These are phyloP conservation scores for Penicillium psychrosexuale DNA, from an alignment of 2,329 filamentous ascomycete species.

Conservation along the genomic window DNA sequence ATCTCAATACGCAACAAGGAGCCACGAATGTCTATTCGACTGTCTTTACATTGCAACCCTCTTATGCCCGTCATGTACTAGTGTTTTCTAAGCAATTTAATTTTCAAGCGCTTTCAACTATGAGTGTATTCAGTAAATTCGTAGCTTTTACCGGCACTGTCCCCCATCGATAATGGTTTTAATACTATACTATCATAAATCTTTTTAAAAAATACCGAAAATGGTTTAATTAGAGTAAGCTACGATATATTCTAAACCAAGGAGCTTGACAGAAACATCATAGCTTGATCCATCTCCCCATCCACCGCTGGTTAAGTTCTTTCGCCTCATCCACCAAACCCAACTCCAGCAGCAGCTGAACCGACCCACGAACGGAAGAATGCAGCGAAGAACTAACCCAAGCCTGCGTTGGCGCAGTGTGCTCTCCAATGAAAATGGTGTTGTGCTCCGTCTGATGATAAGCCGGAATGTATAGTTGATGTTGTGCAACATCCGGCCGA, in stretches of 20 bases:
- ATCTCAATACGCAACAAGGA: no score
- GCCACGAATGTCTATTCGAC: no score
- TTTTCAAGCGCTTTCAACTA: no score
- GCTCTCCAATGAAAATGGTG: conserved; percentile 38
- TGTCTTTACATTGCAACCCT: no score
- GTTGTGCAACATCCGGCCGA: conserved; percentile 32
- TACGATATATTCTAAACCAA: not conserved
- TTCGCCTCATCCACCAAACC: conserved; percentile 69
- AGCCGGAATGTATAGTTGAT: conserved; percentile 34
- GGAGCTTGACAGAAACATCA: not conserved
- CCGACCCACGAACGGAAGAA: conserved; percentile 29
- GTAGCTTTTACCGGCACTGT: no score
- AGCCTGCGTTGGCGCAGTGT: conserved; percentile 36
- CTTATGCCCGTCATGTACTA: no score
- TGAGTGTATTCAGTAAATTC: no score
- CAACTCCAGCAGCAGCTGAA: conserved; percentile 47
- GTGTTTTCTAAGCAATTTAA: no score
- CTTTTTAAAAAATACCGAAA: no score
- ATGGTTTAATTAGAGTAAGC: no score
- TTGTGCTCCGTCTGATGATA: conserved; percentile 36
- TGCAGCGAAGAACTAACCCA: conserved; percentile 33
- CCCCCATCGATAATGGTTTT: no score
- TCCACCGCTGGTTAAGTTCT: conserved; percentile 60
- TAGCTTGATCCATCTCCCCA: conserved; percentile 61
- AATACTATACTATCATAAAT: no score